These are phyloP conservation scores for Alternaria brassicicola DNA, from an alignment of 2,329 filamentous ascomycete genomes.

Conservation along the genomic window DNA sequence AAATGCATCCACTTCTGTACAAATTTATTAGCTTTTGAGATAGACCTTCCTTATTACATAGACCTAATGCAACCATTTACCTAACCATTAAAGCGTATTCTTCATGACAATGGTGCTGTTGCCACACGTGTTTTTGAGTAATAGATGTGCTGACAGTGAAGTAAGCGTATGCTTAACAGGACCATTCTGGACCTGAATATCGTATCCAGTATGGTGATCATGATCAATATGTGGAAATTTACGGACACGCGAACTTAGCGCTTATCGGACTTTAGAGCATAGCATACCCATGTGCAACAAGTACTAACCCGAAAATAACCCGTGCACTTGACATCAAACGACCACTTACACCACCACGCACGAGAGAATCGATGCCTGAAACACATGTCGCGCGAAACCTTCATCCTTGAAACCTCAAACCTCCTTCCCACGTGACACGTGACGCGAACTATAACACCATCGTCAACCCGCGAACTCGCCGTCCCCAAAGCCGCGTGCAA, in stretches of 20 bases:
- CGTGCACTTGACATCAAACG: conserved; percentile 7
- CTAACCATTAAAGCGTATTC: too few species aligned
- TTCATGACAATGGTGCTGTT: too few species aligned
- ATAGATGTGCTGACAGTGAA: too few species aligned
- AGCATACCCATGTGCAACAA: background rate
- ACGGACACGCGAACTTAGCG: background rate
- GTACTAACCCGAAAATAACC: background rate
- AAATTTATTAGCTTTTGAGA: background rate
- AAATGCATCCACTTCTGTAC: background rate
- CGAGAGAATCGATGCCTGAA: conserved; percentile 28
- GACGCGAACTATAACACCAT: conserved; percentile 27
- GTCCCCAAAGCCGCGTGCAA: background rate
- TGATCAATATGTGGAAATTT: background rate
- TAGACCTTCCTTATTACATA: background rate
- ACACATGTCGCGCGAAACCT: conserved; percentile 31
- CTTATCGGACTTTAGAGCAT: background rate
- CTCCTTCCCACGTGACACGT: conserved; percentile 31
- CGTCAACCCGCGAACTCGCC: conserved; percentile 14
- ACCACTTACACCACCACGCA: conserved; percentile 5
- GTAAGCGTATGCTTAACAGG: too few species aligned
- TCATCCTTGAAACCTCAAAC: conserved; percentile 31
- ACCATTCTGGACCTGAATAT: too few species aligned
- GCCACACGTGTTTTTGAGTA: too few species aligned
- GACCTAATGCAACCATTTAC: background rate
- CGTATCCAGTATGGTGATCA: too few species aligned